Percentiles rank a stretch among this genome's conserved stretches.
These are phyloP conservation scores for Magnaporthiopsis rhizophila DNA, from an alignment of 2,329 filamentous ascomycete species.

Conservation along the genomic window DNA sequence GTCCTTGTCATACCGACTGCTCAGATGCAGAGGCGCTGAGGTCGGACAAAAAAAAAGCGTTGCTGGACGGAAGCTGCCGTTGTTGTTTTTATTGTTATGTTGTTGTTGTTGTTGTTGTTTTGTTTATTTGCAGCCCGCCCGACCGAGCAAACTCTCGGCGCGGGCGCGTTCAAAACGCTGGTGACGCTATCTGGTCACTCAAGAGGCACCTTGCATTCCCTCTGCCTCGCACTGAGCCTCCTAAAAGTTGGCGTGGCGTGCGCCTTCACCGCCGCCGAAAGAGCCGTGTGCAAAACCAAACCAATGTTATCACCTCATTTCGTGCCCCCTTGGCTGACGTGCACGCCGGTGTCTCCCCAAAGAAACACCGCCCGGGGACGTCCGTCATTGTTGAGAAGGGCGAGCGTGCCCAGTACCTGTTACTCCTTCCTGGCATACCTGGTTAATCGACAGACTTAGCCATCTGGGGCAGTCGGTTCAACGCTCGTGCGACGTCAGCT, in stretches of 20 bases:
- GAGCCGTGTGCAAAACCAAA: background rate
- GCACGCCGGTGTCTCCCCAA: background rate
- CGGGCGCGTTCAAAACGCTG: background rate
- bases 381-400: background rate
- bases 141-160: background rate
- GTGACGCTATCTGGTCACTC: background rate
- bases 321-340: background rate
- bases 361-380: background rate
- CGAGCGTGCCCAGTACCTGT: background rate
- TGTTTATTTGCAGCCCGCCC: background rate
- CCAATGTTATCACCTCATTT: background rate
- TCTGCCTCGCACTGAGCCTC: background rate
- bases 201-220: no score
- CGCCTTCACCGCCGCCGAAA: background rate
- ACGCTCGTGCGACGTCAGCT: background rate
- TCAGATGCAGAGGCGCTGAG: no score
- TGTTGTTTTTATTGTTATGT: background rate
- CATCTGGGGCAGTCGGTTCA: background rate
- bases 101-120: background rate
- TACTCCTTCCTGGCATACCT: background rate
- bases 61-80: background rate
- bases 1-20: background rate
- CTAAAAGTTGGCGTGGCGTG: background rate
- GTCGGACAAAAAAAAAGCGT: background rate
- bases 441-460: background rate